Percentiles rank a stretch among this genome's conserved stretches.
phyloP scores from a whole-genome alignment of 2,329 filamentous ascomycete genomes.

The Tolypocladium album region DNA sequence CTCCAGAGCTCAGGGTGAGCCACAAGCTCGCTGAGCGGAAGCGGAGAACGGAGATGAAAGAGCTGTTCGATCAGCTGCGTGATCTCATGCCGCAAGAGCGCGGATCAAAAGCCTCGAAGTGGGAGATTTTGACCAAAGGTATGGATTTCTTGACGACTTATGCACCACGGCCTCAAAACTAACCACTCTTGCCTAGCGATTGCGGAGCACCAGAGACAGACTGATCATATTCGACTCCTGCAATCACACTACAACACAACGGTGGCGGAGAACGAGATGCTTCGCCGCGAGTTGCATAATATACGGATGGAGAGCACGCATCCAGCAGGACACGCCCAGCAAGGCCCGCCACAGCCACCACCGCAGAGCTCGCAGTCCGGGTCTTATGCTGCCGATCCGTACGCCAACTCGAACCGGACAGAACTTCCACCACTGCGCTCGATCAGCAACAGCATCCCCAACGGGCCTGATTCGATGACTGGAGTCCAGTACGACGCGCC shows the following conservation, averaged over 20 bases:
- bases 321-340: conserved; percentile 31
- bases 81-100: conserved; percentile 71
- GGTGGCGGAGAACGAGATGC: conserved; percentile 32
- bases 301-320: conserved; percentile 38
- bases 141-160: conserved; percentile 13
- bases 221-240: conserved; percentile 35
- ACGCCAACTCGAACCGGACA: conserved; percentile 25
- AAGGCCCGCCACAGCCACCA: conserved; percentile 11
- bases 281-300: conserved; percentile 37
- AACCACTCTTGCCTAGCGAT: conserved; percentile 35
- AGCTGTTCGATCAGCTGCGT: conserved; percentile 70
- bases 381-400: conserved; percentile 18
- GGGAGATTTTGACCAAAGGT: conserved; percentile 84
- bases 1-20: conserved; percentile 70
- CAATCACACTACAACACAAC: conserved; percentile 32
- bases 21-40: conserved; percentile 81
- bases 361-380: conserved; percentile 5
- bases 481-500: conserved; percentile 52
- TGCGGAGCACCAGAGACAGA: conserved; percentile 46
- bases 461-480: conserved; percentile 50
- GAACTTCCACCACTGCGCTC: conserved; percentile 48
- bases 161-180: background rate
- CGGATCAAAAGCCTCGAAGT: conserved; percentile 78
- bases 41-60: conserved; percentile 79
- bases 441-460: conserved; percentile 31